Evolutionary conservation across 306 rosid genomes (phyloP).

Genomic region (Lithocarpus polystachyus): DNA sequence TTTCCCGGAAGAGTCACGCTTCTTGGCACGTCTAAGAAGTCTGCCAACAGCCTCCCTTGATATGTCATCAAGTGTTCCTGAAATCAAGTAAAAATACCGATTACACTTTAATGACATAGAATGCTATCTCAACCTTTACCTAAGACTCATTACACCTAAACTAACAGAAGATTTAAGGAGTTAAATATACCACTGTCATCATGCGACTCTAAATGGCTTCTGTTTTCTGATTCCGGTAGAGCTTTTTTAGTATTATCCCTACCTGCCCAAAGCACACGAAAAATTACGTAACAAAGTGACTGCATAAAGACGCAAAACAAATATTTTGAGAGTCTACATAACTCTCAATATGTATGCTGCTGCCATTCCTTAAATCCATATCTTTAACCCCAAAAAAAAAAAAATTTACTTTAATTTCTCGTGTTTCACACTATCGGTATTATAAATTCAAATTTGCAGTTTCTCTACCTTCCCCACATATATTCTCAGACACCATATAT

Average conservation of each 20-base stretch:
- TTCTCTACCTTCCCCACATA: not conserved
- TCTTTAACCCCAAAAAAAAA: not conserved
- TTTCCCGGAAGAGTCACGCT: constrained; percentile 15
- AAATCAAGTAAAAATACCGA: not conserved
- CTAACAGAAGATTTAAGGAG: not conserved
- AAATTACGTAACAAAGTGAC: not conserved
- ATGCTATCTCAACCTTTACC: not conserved
- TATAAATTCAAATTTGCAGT: not conserved
- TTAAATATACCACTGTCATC: constrained; percentile 10
- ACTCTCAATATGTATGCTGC: not conserved
- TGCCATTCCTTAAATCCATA: not conserved
- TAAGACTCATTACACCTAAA: not conserved
- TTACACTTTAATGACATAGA: not conserved
- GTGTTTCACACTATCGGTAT: not conserved
- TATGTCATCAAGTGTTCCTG: constrained; percentile 36
- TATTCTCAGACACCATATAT: not conserved
- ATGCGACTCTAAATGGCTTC: constrained; percentile 10
- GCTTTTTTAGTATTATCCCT: constrained; percentile 9
- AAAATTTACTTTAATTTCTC: not conserved
- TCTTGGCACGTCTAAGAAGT: constrained; percentile 31
- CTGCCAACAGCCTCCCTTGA: constrained; percentile 43
- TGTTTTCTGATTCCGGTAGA: constrained; percentile 8
- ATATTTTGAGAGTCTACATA: not conserved
- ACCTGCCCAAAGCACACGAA: not conserved
- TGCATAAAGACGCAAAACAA: not conserved